These are phyloP conservation scores for Pestalotiopsis fici DNA, from an alignment of 2,329 filamentous ascomycete species.

Conservation along the genomic window DNA sequence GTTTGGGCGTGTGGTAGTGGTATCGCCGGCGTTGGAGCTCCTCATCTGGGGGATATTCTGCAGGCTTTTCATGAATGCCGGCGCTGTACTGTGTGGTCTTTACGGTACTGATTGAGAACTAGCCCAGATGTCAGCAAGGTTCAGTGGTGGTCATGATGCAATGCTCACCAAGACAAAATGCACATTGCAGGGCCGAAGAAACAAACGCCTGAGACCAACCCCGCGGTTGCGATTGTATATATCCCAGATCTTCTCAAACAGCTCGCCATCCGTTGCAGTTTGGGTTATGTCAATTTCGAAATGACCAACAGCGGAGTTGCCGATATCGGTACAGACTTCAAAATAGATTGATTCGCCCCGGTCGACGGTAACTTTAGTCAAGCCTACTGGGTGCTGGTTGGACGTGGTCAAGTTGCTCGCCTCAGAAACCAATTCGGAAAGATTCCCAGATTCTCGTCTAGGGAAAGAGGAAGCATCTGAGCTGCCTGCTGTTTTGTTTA, in stretches of 20 bases:
- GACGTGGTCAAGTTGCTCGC: no score
- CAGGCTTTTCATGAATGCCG: constrained; percentile 1
- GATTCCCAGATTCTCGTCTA: background rate
- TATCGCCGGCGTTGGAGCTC: background rate
- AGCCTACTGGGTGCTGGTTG: background rate
- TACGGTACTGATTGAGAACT: background rate
- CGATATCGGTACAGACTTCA: background rate
- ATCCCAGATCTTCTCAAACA: background rate
- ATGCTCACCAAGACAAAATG: background rate
- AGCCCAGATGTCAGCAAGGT: background rate
- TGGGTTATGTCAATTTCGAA: background rate
- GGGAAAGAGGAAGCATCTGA: background rate
- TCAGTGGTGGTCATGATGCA: background rate
- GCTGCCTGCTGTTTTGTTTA: background rate
- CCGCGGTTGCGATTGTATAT: background rate
- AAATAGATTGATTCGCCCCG: background rate
- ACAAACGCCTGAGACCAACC: background rate
- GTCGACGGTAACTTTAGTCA: background rate
- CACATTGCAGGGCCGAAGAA: background rate
- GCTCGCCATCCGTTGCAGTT: background rate
- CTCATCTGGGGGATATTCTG: background rate
- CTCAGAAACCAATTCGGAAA: no score
- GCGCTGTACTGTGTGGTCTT: background rate
- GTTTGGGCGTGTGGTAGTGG: background rate
- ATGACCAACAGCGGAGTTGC: background rate